Conservation (phyloP, 2,329 filamentous ascomycete species). For the Monosporascus sp. region DNA sequence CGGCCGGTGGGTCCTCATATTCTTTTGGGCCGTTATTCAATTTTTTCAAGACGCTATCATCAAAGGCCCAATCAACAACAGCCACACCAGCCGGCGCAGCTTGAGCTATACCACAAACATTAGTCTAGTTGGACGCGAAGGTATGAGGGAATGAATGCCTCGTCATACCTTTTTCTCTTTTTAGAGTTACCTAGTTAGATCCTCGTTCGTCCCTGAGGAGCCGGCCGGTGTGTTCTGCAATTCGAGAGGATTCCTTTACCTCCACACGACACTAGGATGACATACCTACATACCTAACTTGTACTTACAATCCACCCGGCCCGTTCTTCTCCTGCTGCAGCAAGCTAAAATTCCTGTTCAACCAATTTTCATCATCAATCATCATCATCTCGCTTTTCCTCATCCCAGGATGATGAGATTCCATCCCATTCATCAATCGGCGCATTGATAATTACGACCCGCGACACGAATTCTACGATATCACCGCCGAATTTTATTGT, state of each 20-base stretch:
- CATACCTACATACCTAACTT: neutral
- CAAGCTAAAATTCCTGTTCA: neutral
- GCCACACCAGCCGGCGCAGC: slow-evolving; percentile 11
- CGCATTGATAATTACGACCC: slow-evolving; percentile 17
- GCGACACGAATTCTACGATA: neutral
- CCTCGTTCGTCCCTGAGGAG: too few species aligned
- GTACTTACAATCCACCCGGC: neutral
- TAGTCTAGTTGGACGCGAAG: slow-evolving; percentile 20
- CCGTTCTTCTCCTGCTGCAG: neutral
- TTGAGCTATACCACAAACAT: slow-evolving; percentile 22
- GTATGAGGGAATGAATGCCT: neutral
- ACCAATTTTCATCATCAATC: neutral
- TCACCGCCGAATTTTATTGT: neutral
- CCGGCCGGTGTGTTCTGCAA: too few species aligned
- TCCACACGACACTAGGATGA: neutral
- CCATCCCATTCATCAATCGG: slow-evolving; percentile 14
- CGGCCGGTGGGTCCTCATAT: too few species aligned
- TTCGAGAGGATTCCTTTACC: too few species aligned
- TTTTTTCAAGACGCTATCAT: slow-evolving; percentile 16
- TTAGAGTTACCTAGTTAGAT: neutral
- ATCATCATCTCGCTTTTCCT: neutral
- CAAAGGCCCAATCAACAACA: slow-evolving; percentile 22
- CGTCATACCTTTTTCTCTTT: neutral
- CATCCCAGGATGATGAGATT: slow-evolving; percentile 15
- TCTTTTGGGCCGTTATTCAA: neutral